Evolutionary conservation across 2,329 filamentous ascomycete genomes (phyloP), one percentile per base, ranked within the genome.

Genomic region (Trichoderma atroviride): DNA sequence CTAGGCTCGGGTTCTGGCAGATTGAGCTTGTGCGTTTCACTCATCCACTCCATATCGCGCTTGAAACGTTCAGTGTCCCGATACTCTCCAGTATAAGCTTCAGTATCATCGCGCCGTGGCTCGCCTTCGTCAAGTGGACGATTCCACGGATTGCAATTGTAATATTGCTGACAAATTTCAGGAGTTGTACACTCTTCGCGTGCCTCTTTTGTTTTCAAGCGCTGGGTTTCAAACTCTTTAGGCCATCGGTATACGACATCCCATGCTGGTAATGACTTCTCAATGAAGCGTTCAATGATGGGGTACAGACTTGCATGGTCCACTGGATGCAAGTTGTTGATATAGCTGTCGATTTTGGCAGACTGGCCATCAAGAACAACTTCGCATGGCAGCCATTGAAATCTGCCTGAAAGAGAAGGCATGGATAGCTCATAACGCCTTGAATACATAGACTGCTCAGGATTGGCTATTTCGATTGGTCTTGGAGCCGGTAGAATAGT

Each of bases 321-420:
- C 16, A 63, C n/a, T 0, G 85, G 85, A 70, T 87, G 84, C 1
- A 86, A 74, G 71, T 86, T 87, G 74, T 87, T 87, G 75, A 87
- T 81, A 72, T 87, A 87, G 72, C 83, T 85, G 3, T 78, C 78
- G 31, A 87, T 83, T 19, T 75, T 79, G 13, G 80, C 77, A 5
- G 70, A 74, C 3, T 76, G 77, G 10, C 79, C 75, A 1, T 77
- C 74, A 55, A 86, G 76, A n/a, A 79, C 74, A 19, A 88, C 78
- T 4, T 86, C 81, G 60, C 82, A 82, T 14, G 86, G 86, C 16
- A 88, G 76, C 83, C 82, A 85, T 69, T 85, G 83, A 52, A 77
- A 83, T 4, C 60, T 68, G 4, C 58, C 65, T 11, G 79, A 81
- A n/a, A 71, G 55, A 16, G 55, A 31, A 47, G 50, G 58, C 11